Evolutionary conservation across 106 monocot species (phyloP).

Genomic region (Platanthera guangdongensis): DNA sequence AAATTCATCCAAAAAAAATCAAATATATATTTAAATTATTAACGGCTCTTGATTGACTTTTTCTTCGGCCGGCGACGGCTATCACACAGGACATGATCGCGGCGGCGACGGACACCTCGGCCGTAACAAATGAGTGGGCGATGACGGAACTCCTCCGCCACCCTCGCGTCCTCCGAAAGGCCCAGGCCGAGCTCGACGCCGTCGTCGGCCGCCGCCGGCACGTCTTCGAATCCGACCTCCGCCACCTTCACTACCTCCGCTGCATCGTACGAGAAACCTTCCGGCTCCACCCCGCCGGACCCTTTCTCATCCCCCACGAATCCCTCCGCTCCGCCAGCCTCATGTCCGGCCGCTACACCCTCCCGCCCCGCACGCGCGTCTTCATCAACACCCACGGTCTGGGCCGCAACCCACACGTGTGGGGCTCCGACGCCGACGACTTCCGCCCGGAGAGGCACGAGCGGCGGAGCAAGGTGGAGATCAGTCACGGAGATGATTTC

Average conservation of each 20-base stretch:
- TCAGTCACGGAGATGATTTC: conserved; percentile 81
- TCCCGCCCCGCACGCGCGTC: conserved; percentile 58
- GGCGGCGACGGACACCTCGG: conserved; percentile 72
- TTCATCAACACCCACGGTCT: conserved; percentile 85
- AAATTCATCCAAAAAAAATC: no score
- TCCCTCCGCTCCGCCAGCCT: conserved; percentile 45
- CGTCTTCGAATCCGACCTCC: conserved; percentile 58
- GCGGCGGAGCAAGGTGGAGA: conserved; percentile 42
- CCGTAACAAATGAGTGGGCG: conserved; percentile 88
- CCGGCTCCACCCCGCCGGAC: conserved; percentile 84
- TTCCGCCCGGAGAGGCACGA: conserved; percentile 74
- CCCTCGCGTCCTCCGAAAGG: conserved; percentile 46
- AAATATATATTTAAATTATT: no score
- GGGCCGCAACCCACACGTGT: conserved; percentile 60
- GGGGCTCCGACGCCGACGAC: conserved; percentile 44
- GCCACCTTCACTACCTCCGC: conserved; percentile 63
- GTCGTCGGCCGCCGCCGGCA: conserved; percentile 49
- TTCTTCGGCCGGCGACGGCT: no score
- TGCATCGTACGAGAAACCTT: conserved; percentile 88
- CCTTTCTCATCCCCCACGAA: conserved; percentile 90
- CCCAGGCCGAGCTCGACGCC: conserved; percentile 69
- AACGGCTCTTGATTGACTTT: no score
- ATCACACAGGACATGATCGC: conserved; percentile 82
- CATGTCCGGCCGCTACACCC: conserved; percentile 42
- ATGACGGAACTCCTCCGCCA: conserved; percentile 72